These are phyloP conservation scores for Citrullus mucosospermus DNA, from an alignment of 306 rosid species.

Conservation along the genomic window DNA sequence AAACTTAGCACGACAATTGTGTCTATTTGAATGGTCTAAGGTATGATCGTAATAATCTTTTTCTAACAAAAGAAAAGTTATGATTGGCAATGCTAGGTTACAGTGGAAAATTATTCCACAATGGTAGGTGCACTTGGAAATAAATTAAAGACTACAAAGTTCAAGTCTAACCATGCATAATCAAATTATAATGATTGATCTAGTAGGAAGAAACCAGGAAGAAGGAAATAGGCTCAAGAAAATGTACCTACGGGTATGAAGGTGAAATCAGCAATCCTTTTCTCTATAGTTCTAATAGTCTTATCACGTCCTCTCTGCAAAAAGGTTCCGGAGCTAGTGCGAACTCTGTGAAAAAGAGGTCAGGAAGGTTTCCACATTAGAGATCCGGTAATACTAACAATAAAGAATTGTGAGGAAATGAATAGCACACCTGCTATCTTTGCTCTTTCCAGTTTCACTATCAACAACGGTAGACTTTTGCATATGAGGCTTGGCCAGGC, in stretches of 20 bases:
- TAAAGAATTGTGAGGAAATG: not conserved
- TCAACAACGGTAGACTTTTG: conserved; percentile 83
- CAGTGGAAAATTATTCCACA: not conserved
- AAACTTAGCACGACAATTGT: not conserved
- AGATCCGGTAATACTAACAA: conserved; percentile 8
- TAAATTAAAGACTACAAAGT: not conserved
- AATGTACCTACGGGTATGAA: conserved; percentile 73
- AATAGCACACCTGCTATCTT: conserved; percentile 75
- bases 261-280: conserved; percentile 72
- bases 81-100: not conserved
- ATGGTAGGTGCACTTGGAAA: not conserved
- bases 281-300: conserved; percentile 63
- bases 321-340: conserved; percentile 96
- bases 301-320: conserved; percentile 85
- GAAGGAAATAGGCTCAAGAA: conserved; percentile 9
- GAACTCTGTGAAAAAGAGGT: conserved; percentile 38
- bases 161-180: not conserved
- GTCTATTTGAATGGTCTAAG: not conserved
- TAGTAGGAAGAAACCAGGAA: conserved; percentile 3
- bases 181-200: not conserved
- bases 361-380: conserved; percentile 5
- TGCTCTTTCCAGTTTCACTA: conserved; percentile 85
- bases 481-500: conserved; percentile 73
- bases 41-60: not conserved
- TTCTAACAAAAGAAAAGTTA: not conserved